Evolutionary conservation across 352 stramenopile genomes (phyloP).

Genomic region (Globisporangium orthogonon): DNA sequence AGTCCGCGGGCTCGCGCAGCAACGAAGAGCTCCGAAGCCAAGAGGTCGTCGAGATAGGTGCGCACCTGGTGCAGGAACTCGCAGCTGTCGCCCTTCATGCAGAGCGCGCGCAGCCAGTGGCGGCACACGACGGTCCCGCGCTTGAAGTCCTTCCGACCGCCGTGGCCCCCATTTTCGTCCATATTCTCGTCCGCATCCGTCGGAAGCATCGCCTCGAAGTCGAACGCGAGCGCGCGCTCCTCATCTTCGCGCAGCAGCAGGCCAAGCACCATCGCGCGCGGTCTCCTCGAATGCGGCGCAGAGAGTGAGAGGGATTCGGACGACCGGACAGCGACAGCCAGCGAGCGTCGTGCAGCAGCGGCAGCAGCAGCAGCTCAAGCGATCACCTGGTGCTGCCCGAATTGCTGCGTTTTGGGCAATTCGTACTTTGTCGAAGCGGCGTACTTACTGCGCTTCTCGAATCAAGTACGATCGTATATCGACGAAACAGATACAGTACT

Average conservation of each 20-base stretch:
- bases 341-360: no score
- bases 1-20: not conserved
- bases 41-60: not conserved
- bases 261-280: conserved; percentile 55
- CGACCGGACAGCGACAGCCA: no score
- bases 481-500: no score
- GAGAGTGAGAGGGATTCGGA: no score
- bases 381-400: no score
- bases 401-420: no score
- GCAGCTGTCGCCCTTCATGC: conserved; percentile 97
- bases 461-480: no score
- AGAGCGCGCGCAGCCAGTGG: conserved; percentile 96
- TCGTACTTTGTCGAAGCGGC: no score
- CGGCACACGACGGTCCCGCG: conserved; percentile 95
- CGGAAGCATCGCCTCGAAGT: conserved; percentile 77
- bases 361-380: no score
- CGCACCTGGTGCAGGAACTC: conserved; percentile 91
- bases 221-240: conserved; percentile 70
- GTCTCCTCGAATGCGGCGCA: no score
- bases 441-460: no score
- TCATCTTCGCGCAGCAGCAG: conserved; percentile 75
- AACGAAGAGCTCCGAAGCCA: not conserved
- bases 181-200: conserved; percentile 53
- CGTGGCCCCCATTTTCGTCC: conserved; percentile 25
- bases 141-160: conserved; percentile 84